These are phyloP conservation scores for Apiospora koreana DNA, from an alignment of 2,329 filamentous ascomycete genomes.

Conservation along the genomic window DNA sequence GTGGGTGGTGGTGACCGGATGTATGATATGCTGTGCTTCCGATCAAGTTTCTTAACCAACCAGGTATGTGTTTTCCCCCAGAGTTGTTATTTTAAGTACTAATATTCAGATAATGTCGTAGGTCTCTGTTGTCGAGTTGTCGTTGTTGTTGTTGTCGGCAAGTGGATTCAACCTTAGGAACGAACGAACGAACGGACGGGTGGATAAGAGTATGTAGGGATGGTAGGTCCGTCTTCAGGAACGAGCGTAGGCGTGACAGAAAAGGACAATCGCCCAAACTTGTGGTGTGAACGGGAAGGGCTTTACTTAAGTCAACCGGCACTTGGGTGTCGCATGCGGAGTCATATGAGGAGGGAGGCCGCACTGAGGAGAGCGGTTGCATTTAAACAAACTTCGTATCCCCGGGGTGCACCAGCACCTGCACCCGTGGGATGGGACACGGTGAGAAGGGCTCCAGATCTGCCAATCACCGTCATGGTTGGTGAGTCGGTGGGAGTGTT, in stretches of 20 bases:
- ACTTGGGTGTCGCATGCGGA: not conserved
- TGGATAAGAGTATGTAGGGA: not conserved
- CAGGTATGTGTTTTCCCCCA: not conserved
- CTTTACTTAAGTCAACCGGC: not conserved
- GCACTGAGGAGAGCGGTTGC: not conserved
- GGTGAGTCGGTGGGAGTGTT: conserved; percentile 5
- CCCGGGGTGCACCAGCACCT: not conserved
- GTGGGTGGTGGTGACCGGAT: not conserved
- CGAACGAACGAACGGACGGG: too few species aligned
- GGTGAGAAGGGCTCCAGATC: not conserved
- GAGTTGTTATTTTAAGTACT: not conserved
- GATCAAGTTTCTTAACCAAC: not conserved
- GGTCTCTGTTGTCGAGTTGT: not conserved
- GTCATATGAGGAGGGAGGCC: not conserved
- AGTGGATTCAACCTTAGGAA: not conserved
- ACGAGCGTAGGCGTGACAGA: not conserved
- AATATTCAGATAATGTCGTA: not conserved
- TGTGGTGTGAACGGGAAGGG: not conserved
- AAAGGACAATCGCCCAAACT: not conserved
- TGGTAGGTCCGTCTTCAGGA: not conserved
- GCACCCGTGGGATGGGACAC: too few species aligned
- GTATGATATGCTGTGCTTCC: not conserved
- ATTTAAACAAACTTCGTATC: conserved; percentile 2
- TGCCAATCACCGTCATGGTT: not conserved
- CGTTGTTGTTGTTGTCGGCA: too few species aligned